Evolutionary conservation across 1,139 yeast species (phyloP), one percentile per base, ranked within the genome.

Genomic region (Saccharomyces hybrid): DNA sequence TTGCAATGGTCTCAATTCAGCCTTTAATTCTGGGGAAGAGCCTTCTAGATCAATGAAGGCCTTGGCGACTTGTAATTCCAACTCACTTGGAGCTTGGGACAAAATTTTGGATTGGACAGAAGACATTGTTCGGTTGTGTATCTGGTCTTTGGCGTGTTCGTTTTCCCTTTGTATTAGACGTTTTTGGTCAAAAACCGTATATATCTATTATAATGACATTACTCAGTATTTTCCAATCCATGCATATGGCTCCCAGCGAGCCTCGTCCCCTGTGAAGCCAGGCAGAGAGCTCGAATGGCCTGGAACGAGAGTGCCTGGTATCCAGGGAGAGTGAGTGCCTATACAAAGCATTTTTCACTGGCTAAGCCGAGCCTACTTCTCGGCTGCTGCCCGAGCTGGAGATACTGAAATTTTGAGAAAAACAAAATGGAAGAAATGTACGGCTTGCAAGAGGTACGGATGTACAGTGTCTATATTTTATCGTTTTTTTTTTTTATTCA

Each of bases 31-130:
- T 67, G 88, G 79, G 73, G 95, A 83, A 80, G 89, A 85, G 75
- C 83, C 79, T 84, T 93, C 99, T 79, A 93, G 85, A 82, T 93
- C 99, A 73, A 85, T 78, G 77, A 93, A 88, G 73, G 99, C 97
- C 83, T 93, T 97, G 73, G 97, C 98, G 76, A 93, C 96, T 83
- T 93, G 96, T 80, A 93, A 88, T 83, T 93, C 99, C 80, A 93
- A 89, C 82, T 91, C 98, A 76, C 93, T 77, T 81, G 98, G 97
- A 75, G 84, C 84, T 75, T 84, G 84, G 71, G 86, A 81, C 78
- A 90, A 85, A 80, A 93, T 85, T 85, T 93, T 93, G 78, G 88
- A 83, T 78, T 89, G 88, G 75, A 96, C 95, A 79, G 96, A 89
- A 11, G 44, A 38, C 44, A 38, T 38, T 38, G 44, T 16, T 38